phyloP scores from a whole-genome alignment of 306 rosid species.

The Erythrophleum fordii region DNA sequence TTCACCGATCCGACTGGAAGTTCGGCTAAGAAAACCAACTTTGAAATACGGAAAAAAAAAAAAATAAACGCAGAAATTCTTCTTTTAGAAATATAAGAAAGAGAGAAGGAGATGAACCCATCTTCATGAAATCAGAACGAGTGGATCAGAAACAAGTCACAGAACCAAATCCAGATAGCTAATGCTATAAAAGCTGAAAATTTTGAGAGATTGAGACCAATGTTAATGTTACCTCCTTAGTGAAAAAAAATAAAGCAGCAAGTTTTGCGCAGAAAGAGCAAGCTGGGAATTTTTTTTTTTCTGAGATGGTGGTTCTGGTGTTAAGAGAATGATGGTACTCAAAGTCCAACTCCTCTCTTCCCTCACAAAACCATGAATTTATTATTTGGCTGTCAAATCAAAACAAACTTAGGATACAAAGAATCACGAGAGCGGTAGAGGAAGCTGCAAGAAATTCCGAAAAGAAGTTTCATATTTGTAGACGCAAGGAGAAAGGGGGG shows the following conservation, averaged over 20 bases:
- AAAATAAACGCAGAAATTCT: background rate
- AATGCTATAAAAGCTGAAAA: constrained; percentile 29
- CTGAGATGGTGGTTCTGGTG: background rate
- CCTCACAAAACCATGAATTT: constrained; percentile 34
- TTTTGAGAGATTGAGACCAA: constrained; percentile 30
- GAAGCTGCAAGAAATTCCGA: constrained; percentile 49
- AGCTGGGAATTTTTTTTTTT: constrained; percentile 2
- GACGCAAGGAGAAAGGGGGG: constrained; percentile 39
- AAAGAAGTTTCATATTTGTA: constrained; percentile 65
- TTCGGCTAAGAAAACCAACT: background rate
- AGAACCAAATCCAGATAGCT: constrained; percentile 35
- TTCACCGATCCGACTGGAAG: constrained; percentile 11
- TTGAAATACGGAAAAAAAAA: background rate
- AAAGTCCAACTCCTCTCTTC: constrained; percentile 11
- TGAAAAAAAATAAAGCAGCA: background rate
- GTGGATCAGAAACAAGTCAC: constrained; percentile 47
- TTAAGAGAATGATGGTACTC: constrained; percentile 13
- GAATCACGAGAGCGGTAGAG: constrained; percentile 39
- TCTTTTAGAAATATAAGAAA: background rate
- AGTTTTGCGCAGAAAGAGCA: background rate
- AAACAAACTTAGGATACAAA: constrained; percentile 39
- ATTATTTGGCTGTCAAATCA: constrained; percentile 13
- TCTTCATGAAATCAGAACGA: constrained; percentile 30
- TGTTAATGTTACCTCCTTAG: constrained; percentile 50
- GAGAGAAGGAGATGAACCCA: constrained; percentile 19